These are phyloP conservation scores for Fusarium redolens DNA, from an alignment of 2,329 filamentous ascomycete genomes.

Conservation along the genomic window DNA sequence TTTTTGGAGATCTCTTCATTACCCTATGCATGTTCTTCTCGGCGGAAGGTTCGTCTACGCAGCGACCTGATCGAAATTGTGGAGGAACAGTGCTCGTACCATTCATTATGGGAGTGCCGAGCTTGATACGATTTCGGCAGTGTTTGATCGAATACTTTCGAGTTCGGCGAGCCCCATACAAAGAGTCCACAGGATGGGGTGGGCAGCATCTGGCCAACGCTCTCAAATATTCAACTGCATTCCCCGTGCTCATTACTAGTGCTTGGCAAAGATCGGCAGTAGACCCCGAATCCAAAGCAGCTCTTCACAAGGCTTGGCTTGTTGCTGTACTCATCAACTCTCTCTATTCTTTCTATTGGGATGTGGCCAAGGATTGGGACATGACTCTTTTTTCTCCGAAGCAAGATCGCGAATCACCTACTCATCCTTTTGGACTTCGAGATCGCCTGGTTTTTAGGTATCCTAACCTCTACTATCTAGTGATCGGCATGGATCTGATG, in stretches of 20 bases:
- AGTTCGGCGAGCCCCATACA: slow-evolving; percentile 68
- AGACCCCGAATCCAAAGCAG: slow-evolving; percentile 53
- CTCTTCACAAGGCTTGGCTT: slow-evolving; percentile 72
- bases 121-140: slow-evolving; percentile 87
- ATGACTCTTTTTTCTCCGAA: slow-evolving; percentile 79
- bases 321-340: slow-evolving; percentile 83
- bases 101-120: slow-evolving; percentile 84
- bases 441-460: slow-evolving; percentile 78
- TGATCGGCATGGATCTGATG: slow-evolving; percentile 81
- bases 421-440: slow-evolving; percentile 82
- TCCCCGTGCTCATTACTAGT: slow-evolving; percentile 87
- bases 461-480: slow-evolving; percentile 82
- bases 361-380: slow-evolving; percentile 97
- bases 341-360: slow-evolving; percentile 98
- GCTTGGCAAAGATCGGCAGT: slow-evolving; percentile 75
- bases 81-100: slow-evolving; percentile 85
- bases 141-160: slow-evolving; percentile 89
- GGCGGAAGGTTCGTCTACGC: slow-evolving; percentile 77
- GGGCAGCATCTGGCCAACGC: slow-evolving; percentile 94
- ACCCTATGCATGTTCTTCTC: slow-evolving; percentile 91
- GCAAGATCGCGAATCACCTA: slow-evolving; percentile 67
- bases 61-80: slow-evolving; percentile 82
- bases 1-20: slow-evolving; percentile 90
- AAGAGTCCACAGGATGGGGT: slow-evolving; percentile 74
- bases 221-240: slow-evolving; percentile 91